A percentile compares a stretch with the other conserved stretches of the same genome.
Conservation (phyloP, 2,329 filamentous ascomycete genomes). For the Claviceps citrina region DNA sequence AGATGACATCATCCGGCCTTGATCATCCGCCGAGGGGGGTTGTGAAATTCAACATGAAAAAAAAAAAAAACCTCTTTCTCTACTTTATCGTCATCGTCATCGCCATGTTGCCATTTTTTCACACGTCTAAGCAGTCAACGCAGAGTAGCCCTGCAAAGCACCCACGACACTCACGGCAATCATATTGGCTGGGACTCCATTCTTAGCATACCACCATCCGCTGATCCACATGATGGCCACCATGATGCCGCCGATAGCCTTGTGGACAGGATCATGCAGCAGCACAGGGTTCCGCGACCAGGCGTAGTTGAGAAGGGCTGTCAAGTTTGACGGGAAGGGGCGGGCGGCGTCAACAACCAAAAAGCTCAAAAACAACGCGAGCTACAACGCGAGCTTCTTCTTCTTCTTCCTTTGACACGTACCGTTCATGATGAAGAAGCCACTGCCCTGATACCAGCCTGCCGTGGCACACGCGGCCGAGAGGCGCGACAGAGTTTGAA, state of each 20-base stretch:
- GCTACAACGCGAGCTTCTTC: no score
- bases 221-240: conserved; percentile 7
- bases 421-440: conserved; percentile 8
- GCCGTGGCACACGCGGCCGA: conserved; percentile 6
- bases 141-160: conserved; percentile 8
- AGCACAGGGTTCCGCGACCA: conserved; percentile 9
- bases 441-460: conserved; percentile 10
- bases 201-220: conserved; percentile 7
- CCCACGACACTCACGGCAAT: conserved; percentile 6
- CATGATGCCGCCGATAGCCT: conserved; percentile 6
- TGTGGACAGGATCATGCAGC: conserved; percentile 6
- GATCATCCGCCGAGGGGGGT: no score
- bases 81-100: background rate
- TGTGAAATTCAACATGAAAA: no score
- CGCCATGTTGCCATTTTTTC: conserved; percentile 13
- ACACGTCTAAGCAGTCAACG: conserved; percentile 1
- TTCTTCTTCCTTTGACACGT: no score
- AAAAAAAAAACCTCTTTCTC: background rate
- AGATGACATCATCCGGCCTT: no score
- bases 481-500: conserved; percentile 5
- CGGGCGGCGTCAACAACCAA: no score
- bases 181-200: conserved; percentile 3
- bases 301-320: conserved; percentile 8
- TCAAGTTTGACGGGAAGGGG: no score
- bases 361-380: background rate